A percentile compares a stretch with the other conserved stretches of the same genome.
These are phyloP conservation scores for Trichoderma aggressivum DNA, from an alignment of 2,329 filamentous ascomycete species.

Conservation along the genomic window DNA sequence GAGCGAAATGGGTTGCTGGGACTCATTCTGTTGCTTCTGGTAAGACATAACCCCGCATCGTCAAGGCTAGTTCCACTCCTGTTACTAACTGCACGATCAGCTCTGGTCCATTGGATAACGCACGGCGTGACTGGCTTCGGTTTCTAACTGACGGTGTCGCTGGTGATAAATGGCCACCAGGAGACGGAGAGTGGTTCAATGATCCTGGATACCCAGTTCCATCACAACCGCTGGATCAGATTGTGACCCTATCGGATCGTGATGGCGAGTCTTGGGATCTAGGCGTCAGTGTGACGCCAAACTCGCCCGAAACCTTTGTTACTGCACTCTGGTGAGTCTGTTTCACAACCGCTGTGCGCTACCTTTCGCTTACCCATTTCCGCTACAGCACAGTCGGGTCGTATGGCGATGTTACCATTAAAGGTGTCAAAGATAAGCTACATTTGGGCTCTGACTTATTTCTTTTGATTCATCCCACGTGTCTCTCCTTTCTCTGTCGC, in stretches of 20 bases:
- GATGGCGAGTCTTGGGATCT: background rate
- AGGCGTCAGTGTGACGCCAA: background rate
- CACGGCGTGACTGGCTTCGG: background rate
- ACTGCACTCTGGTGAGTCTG: background rate
- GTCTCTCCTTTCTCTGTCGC: background rate
- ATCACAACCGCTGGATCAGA: background rate
- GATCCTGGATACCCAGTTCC: background rate
- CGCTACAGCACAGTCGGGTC: background rate
- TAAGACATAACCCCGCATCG: background rate
- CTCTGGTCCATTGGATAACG: background rate
- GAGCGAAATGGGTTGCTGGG: background rate
- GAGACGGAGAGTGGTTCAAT: constrained; percentile 5
- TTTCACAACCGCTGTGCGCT: background rate
- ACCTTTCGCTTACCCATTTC: background rate
- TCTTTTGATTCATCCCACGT: background rate
- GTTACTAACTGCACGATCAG: background rate
- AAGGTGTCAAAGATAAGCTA: background rate
- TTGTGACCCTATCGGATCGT: background rate
- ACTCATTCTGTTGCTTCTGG: constrained; percentile 10
- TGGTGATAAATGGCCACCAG: background rate
- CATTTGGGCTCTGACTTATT: background rate
- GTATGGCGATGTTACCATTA: background rate
- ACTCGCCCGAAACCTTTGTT: background rate
- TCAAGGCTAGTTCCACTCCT: background rate
- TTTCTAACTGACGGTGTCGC: background rate